Conservation (phyloP, 106 monocot species). For the Phalaenopsis equestris region DNA sequence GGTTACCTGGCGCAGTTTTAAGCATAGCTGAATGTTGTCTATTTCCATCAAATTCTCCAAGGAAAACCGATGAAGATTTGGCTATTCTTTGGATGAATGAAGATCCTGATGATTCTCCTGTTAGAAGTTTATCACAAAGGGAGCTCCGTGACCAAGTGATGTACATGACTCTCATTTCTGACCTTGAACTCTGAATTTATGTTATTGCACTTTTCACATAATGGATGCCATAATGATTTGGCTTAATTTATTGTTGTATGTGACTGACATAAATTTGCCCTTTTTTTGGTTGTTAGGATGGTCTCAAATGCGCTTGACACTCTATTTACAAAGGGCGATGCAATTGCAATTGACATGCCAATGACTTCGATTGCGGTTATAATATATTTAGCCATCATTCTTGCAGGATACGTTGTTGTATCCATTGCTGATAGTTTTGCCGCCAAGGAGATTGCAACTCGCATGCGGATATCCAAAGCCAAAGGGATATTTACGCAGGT, state of each 20-base stretch:
- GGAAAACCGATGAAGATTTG: slow-evolving; percentile 54
- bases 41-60: slow-evolving; percentile 36
- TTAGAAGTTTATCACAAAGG: slow-evolving; percentile 52
- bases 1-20: slow-evolving; percentile 69
- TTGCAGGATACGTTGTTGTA: slow-evolving; percentile 85
- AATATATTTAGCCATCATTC: slow-evolving; percentile 82
- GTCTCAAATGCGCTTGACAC: slow-evolving; percentile 78
- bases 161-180: slow-evolving; percentile 27
- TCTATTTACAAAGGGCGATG: slow-evolving; percentile 71
- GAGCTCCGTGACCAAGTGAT: slow-evolving; percentile 84
- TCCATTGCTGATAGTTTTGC: slow-evolving; percentile 97
- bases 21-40: slow-evolving; percentile 91
- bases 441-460: slow-evolving; percentile 68
- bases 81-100: slow-evolving; percentile 91
- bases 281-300: slow-evolving; percentile 33
- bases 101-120: slow-evolving; percentile 47
- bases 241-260: not conserved
- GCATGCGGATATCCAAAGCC: slow-evolving; percentile 70
- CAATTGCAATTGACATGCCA: slow-evolving; percentile 96
- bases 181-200: not conserved
- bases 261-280: not conserved
- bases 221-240: not conserved
- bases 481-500: slow-evolving; percentile 97
- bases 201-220: not conserved
- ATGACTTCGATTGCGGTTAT: slow-evolving; percentile 87